These are phyloP conservation scores for Mucor mucedo DNA, from an alignment of 371 early-diverging fungal genomes.

Conservation along the genomic window DNA sequence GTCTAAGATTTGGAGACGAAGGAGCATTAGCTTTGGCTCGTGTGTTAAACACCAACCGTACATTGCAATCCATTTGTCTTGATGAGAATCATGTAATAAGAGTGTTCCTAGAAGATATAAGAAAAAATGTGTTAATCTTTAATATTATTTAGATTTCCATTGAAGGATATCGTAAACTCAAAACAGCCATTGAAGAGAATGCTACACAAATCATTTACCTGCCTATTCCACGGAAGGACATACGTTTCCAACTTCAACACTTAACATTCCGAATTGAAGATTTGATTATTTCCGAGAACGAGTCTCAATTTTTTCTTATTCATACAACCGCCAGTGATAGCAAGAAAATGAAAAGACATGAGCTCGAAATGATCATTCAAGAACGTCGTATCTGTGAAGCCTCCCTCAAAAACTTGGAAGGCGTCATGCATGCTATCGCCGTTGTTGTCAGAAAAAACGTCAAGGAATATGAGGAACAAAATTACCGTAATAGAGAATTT, in stretches of 20 bases:
- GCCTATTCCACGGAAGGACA: constrained; percentile 36
- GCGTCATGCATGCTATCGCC: constrained; percentile 34
- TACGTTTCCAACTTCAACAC: constrained; percentile 34
- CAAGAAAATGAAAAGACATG: constrained; percentile 31
- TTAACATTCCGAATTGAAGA: constrained; percentile 34
- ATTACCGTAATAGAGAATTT: constrained; percentile 23
- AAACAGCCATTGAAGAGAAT: constrained; percentile 27
- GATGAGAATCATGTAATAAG: constrained; percentile 44
- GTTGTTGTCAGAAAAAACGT: constrained; percentile 30
- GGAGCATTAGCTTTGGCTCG: constrained; percentile 38
- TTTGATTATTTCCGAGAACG: constrained; percentile 37
- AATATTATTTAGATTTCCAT: constrained; percentile 37
- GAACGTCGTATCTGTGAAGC: constrained; percentile 36
- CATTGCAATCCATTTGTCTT: constrained; percentile 32
- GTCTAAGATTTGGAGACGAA: constrained; percentile 35
- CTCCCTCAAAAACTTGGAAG: constrained; percentile 28
- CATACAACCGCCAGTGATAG: constrained; percentile 38
- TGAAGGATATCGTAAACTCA: constrained; percentile 40
- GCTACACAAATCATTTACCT: constrained; percentile 31
- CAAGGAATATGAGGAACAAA: constrained; percentile 26
- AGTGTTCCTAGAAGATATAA: neutral
- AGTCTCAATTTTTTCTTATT: constrained; percentile 43
- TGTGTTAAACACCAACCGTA: constrained; percentile 31
- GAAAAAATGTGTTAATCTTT: neutral
- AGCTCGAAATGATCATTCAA: constrained; percentile 37